A percentile compares a stretch with the other conserved stretches of the same genome.
phyloP scores from a whole-genome alignment of 371 early-diverging fungal species.

The Parasitella parasitica region DNA sequence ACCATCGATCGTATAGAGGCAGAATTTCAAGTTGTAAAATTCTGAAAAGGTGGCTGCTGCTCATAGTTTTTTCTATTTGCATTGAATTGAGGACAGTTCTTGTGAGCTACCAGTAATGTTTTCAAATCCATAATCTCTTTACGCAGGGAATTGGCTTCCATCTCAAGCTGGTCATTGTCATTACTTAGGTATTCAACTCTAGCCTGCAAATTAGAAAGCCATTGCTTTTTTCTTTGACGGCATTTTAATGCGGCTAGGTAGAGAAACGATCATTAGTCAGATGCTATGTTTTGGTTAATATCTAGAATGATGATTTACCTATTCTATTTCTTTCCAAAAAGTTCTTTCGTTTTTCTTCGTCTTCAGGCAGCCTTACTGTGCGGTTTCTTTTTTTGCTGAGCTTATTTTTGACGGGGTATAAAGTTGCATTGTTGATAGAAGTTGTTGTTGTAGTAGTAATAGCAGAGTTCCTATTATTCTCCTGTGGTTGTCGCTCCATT shows the following conservation, averaged over 20 bases:
- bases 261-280: background rate
- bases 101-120: constrained; percentile 45
- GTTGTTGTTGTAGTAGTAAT: background rate
- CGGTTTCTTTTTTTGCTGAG: constrained; percentile 3
- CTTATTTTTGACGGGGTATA: background rate
- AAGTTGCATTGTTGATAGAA: background rate
- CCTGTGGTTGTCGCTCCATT: background rate
- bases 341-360: constrained; percentile 73
- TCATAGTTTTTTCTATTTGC: no score
- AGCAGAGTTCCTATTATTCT: no score
- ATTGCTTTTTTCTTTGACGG: constrained; percentile 88
- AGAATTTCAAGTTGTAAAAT: background rate
- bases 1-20: background rate
- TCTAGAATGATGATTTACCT: constrained; percentile 43
- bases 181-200: constrained; percentile 68
- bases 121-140: constrained; percentile 69
- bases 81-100: constrained; percentile 48
- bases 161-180: constrained; percentile 73
- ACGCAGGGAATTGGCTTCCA: constrained; percentile 62
- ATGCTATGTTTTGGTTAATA: background rate
- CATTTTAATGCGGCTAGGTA: constrained; percentile 81
- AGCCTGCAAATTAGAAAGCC: constrained; percentile 74
- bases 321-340: constrained; percentile 83
- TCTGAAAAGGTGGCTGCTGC: background rate
- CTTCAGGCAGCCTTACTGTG: constrained; percentile 22